phyloP scores from a whole-genome alignment of 306 rosid genomes.

The Lathyrus tuberosus region DNA sequence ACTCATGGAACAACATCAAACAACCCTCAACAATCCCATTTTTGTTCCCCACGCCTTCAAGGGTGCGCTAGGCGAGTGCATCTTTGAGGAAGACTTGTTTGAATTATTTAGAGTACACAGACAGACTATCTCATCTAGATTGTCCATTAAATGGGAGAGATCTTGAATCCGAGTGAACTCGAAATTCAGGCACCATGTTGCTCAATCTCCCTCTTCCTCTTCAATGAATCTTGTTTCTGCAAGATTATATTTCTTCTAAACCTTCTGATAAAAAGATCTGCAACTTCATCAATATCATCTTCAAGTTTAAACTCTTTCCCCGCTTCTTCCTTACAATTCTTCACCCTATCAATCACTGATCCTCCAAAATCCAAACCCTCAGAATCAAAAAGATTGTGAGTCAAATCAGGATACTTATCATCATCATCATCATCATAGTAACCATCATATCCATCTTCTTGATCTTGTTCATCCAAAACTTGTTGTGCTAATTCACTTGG shows the following conservation, averaged over 20 bases:
- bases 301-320: conserved; percentile 80
- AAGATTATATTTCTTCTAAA: conserved; percentile 70
- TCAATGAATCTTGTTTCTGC: conserved; percentile 78
- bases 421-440: conserved; percentile 28
- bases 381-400: conserved; percentile 62
- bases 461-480: conserved; percentile 1
- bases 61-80: too few species aligned
- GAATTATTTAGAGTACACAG: too few species aligned
- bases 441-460: not conserved
- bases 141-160: too few species aligned
- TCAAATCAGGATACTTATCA: conserved; percentile 76
- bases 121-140: too few species aligned
- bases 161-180: too few species aligned
- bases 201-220: conserved; percentile 59
- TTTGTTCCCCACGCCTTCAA: too few species aligned
- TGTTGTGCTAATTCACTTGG: conserved; percentile 32
- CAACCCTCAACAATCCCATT: too few species aligned
- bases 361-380: conserved; percentile 63
- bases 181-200: conserved; percentile 47
- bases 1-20: too few species aligned
- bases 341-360: conserved; percentile 79
- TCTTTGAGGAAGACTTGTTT: too few species aligned
- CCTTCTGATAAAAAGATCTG: conserved; percentile 72
- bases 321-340: conserved; percentile 65
- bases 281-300: conserved; percentile 80